A percentile compares a stretch with the other conserved stretches of the same genome.
Evolutionary conservation across 2,329 filamentous ascomycete genomes (phyloP).

Genomic region (Neonectria punicea): DNA sequence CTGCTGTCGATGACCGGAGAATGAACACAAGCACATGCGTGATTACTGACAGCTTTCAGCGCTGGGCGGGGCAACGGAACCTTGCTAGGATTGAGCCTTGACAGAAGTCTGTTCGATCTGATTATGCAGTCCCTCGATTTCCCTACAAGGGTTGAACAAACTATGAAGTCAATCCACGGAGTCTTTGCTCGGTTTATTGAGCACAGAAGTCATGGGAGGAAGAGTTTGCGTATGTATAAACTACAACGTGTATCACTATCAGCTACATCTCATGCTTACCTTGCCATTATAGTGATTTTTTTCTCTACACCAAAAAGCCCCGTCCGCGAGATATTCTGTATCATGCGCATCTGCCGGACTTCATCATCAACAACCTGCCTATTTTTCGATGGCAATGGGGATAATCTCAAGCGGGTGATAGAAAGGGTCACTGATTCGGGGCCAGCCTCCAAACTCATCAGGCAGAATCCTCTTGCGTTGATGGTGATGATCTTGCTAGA

Average conservation of each 20-base stretch:
- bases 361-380: neutral
- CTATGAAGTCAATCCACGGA: neutral
- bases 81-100: neutral
- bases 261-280: neutral
- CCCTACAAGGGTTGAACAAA: neutral
- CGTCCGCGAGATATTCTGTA: neutral
- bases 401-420: neutral
- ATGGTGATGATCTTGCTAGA: neutral
- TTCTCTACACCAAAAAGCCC: neutral
- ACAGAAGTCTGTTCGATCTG: neutral
- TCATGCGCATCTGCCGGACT: neutral
- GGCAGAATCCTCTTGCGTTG: neutral
- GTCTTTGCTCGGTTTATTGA: conserved; percentile 4
- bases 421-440: neutral
- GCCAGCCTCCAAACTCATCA: neutral
- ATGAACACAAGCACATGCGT: neutral
- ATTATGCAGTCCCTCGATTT: neutral
- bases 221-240: neutral
- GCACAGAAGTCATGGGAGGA: neutral
- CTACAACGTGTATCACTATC: too few species aligned
- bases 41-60: neutral
- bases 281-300: neutral
- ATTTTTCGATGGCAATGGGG: neutral
- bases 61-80: neutral
- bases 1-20: too few species aligned